Percentiles rank a stretch among this genome's conserved stretches.
phyloP scores from a whole-genome alignment of 805 yeast species.

The Metschnikowia lunata region DNA sequence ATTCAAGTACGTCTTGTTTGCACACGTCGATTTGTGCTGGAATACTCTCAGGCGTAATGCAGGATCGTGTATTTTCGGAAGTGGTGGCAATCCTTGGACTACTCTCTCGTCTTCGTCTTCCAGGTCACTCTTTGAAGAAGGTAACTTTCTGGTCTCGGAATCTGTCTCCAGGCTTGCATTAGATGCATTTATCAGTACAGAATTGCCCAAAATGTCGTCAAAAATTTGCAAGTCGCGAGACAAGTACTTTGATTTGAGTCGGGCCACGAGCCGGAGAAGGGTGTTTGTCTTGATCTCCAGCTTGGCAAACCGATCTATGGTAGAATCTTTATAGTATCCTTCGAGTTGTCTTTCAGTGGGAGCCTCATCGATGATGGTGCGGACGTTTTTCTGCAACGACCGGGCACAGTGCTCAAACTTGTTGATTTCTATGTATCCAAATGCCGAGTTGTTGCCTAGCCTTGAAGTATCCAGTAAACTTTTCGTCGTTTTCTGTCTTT shows the following conservation, averaged over 20 bases:
- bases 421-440: conserved; percentile 36
- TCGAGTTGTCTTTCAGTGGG: conserved; percentile 47
- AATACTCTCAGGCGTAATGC: conserved; percentile 67
- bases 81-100: conserved; percentile 46
- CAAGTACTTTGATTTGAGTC: conserved; percentile 51
- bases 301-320: conserved; percentile 40
- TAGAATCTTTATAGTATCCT: conserved; percentile 25
- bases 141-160: background rate
- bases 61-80: conserved; percentile 64
- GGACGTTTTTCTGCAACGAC: conserved; percentile 41
- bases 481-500: conserved; percentile 3
- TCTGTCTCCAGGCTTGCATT: background rate
- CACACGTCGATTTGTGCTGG: conserved; percentile 70
- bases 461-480: conserved; percentile 3
- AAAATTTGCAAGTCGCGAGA: conserved; percentile 48
- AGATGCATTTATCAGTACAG: background rate
- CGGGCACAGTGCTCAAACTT: conserved; percentile 39
- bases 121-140: background rate
- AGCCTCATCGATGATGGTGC: conserved; percentile 41
- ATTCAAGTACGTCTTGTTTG: conserved; percentile 52
- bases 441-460: background rate
- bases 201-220: conserved; percentile 47
- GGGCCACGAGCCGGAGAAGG: conserved; percentile 56
- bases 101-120: background rate
- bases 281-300: conserved; percentile 50